Conservation (phyloP, 768 basidiomycete genomes). For the Trametes meyenii region DNA sequence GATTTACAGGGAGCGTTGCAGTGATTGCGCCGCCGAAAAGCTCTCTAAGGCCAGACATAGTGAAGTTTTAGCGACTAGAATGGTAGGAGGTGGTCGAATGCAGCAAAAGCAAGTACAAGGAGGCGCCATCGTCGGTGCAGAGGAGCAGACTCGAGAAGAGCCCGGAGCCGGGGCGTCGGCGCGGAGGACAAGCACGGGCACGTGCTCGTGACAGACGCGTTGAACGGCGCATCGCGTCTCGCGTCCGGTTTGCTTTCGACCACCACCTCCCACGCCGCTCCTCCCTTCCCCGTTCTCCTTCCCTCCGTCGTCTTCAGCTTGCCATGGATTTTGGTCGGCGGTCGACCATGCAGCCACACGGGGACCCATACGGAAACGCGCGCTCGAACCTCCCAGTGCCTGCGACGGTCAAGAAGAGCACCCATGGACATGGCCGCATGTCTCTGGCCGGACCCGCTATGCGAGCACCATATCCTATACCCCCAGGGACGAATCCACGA, state of each 20-base stretch:
- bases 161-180: constrained; percentile 2
- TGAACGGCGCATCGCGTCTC: constrained; percentile 20
- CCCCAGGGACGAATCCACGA: constrained; percentile 54
- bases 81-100: not conserved
- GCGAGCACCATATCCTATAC: constrained; percentile 52
- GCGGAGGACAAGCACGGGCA: constrained; percentile 13
- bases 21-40: constrained; percentile 91
- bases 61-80: constrained; percentile 20
- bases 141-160: not conserved
- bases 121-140: not conserved
- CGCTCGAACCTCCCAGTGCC: constrained; percentile 75
- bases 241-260: constrained; percentile 20
- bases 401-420: constrained; percentile 72
- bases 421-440: constrained; percentile 53
- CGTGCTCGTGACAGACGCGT: constrained; percentile 26
- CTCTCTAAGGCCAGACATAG: constrained; percentile 37
- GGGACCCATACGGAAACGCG: constrained; percentile 50
- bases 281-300: not conserved
- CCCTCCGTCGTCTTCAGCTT: not conserved
- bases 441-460: constrained; percentile 78
- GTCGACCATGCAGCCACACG: constrained; percentile 57
- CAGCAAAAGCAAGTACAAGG: not conserved
- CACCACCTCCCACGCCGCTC: constrained; percentile 8
- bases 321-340: constrained; percentile 53
- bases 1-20: constrained; percentile 52